Percentiles rank a stretch among this genome's conserved stretches.
These are phyloP conservation scores for Allium cepa DNA, from an alignment of 106 monocot genomes.

Conservation along the genomic window DNA sequence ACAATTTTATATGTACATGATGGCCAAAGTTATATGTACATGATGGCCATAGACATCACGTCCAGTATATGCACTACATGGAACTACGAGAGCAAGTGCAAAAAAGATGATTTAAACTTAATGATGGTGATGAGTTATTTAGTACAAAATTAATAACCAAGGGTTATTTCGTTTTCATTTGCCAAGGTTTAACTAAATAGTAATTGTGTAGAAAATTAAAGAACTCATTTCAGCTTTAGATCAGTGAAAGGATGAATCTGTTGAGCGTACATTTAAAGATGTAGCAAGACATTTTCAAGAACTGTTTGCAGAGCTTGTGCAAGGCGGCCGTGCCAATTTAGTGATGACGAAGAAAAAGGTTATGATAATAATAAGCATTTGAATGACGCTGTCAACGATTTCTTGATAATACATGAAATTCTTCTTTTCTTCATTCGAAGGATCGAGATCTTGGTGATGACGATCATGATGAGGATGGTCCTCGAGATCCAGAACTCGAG, in stretches of 20 bases:
- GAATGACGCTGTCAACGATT: neutral
- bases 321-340: conserved; percentile 90
- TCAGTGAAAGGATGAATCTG: conserved; percentile 98
- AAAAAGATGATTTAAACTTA: conserved; percentile 81
- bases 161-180: neutral
- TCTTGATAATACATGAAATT: neutral
- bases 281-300: conserved; percentile 96
- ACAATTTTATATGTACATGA: too few relatives aligned
- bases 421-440: conserved; percentile 26
- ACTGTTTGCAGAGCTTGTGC: conserved; percentile 94
- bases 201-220: conserved; percentile 76
- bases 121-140: conserved; percentile 85
- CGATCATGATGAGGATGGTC: conserved; percentile 79
- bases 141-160: neutral
- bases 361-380: neutral
- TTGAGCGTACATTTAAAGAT: conserved; percentile 97
- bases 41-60: too few relatives aligned
- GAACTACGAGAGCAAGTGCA: conserved; percentile 94
- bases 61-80: conserved; percentile 91
- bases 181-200: conserved; percentile 3
- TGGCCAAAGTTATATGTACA: too few relatives aligned
- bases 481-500: conserved; percentile 76
- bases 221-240: conserved; percentile 93
- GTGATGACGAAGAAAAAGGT: conserved; percentile 99
- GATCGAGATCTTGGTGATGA: conserved; percentile 83